phyloP scores from a whole-genome alignment of 2,329 filamentous ascomycete genomes.

The Penicillium sp. region DNA sequence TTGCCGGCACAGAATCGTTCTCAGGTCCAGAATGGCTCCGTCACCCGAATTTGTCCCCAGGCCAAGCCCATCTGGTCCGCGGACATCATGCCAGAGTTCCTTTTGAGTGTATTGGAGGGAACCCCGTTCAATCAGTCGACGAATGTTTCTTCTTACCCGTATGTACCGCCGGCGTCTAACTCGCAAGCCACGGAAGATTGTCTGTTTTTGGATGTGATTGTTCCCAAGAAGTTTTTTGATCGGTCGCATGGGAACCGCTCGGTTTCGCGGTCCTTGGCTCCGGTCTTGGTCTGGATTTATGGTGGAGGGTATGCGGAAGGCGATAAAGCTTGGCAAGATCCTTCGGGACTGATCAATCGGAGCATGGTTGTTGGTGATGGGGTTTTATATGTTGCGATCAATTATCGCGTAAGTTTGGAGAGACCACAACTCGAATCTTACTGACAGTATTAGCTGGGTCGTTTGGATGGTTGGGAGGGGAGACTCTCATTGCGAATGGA shows the following conservation, averaged over 20 bases:
- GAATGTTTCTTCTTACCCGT: slow-evolving; percentile 24
- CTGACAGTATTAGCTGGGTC: slow-evolving; percentile 38
- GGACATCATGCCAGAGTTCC: slow-evolving; percentile 19
- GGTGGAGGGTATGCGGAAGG: slow-evolving; percentile 50
- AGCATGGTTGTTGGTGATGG: slow-evolving; percentile 41
- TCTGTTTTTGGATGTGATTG: slow-evolving; percentile 39
- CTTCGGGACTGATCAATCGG: slow-evolving; percentile 43
- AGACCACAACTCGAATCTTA: neutral
- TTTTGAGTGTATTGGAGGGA: slow-evolving; percentile 15
- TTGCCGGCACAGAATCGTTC: slow-evolving; percentile 45
- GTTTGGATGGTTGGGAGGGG: slow-evolving; percentile 50
- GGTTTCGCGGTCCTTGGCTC: slow-evolving; percentile 22
- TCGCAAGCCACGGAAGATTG: slow-evolving; percentile 37
- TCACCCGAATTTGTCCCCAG: slow-evolving; percentile 48
- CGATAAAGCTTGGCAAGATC: slow-evolving; percentile 37
- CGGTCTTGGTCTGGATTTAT: slow-evolving; percentile 47
- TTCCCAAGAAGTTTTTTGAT: slow-evolving; percentile 35
- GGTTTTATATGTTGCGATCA: slow-evolving; percentile 50
- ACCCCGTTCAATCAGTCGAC: slow-evolving; percentile 18
- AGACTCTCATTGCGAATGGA: slow-evolving; percentile 45
- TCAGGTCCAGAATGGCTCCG: slow-evolving; percentile 47
- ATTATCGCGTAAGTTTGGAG: slow-evolving; percentile 41
- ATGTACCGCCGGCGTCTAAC: slow-evolving; percentile 19
- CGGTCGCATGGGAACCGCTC: slow-evolving; percentile 10
- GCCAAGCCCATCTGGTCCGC: slow-evolving; percentile 47